phyloP scores from a whole-genome alignment of 352 stramenopile species.

The Saprolegnia parasitica region DNA sequence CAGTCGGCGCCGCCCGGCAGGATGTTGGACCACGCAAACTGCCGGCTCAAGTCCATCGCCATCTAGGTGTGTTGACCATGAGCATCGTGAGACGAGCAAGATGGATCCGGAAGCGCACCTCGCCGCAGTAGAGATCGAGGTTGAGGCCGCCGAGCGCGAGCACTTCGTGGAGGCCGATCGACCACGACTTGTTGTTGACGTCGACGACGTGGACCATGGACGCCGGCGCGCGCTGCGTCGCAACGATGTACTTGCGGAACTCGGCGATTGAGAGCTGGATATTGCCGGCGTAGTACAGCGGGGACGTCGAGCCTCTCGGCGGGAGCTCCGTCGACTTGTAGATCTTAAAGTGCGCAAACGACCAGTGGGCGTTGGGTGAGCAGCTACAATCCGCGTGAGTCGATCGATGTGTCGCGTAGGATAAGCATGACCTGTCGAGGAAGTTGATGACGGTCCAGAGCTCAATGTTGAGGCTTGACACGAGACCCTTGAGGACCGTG shows the following conservation, averaged over 20 bases:
- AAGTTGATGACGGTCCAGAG: slow-evolving; percentile 24
- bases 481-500: slow-evolving; percentile 49
- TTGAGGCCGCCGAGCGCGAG: slow-evolving; percentile 67
- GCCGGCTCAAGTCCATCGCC: slow-evolving; percentile 72
- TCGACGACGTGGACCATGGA: slow-evolving; percentile 58
- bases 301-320: not conserved
- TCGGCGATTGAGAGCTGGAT: not conserved
- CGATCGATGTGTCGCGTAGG: not conserved
- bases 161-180: slow-evolving; percentile 66
- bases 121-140: slow-evolving; percentile 60
- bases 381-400: not conserved
- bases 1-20: slow-evolving; percentile 80
- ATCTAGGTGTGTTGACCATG: no score
- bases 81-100: not conserved
- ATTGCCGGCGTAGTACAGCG: slow-evolving; percentile 1
- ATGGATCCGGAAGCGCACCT: slow-evolving; percentile 36
- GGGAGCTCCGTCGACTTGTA: slow-evolving; percentile 71
- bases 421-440: slow-evolving; percentile 13
- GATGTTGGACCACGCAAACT: slow-evolving; percentile 74
- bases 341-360: slow-evolving; percentile 66
- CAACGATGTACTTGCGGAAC: slow-evolving; percentile 44
- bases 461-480: not conserved
- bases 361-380: slow-evolving; percentile 49
- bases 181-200: slow-evolving; percentile 61
- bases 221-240: not conserved